Percentiles rank a stretch among this genome's conserved stretches.
Evolutionary conservation across 768 basidiomycete species (phyloP).

Genomic region (Lentinus tigrinus): DNA sequence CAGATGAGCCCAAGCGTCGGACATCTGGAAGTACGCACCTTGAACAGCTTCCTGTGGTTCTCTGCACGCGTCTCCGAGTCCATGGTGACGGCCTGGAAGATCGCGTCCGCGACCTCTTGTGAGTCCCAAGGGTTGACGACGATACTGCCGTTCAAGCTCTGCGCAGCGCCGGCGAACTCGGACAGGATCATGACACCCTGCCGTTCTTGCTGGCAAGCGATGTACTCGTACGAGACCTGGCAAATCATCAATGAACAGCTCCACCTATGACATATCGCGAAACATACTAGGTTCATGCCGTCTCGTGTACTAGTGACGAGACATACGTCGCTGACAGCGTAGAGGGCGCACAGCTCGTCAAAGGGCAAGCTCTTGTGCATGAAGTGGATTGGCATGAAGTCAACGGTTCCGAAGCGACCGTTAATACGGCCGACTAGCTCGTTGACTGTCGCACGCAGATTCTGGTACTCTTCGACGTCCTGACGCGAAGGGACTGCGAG

Average conservation of each 20-base stretch:
- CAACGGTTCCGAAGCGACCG: conserved; percentile 97
- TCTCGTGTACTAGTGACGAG: conserved; percentile 93
- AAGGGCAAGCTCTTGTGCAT: conserved; percentile 95
- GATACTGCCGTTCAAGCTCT: conserved; percentile 91
- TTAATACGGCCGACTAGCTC: conserved; percentile 98
- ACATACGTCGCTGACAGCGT: conserved; percentile 95
- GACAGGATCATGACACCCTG: conserved; percentile 98
- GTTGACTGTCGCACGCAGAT: conserved; percentile 91
- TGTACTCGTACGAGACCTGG: conserved; percentile 97
- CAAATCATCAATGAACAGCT: background rate
- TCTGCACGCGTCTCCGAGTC: conserved; percentile 76
- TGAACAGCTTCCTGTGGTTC: conserved; percentile 94
- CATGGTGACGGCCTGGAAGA: conserved; percentile 93
- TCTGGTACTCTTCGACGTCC: conserved; percentile 99
- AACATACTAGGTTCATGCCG: conserved; percentile 95
- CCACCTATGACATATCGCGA: conserved; percentile 25
- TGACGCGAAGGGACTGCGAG: conserved; percentile 96
- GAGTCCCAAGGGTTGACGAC: conserved; percentile 99
- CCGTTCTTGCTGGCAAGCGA: conserved; percentile 88
- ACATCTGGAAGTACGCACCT: conserved; percentile 41
- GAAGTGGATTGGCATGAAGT: conserved; percentile 99
- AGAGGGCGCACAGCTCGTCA: conserved; percentile 96
- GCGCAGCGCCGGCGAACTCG: conserved; percentile 97
- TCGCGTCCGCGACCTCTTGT: conserved; percentile 97
- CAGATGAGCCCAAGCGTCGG: background rate